Base-by-base conservation (phyloP, 1,139 yeast genomes). In the Diutina neorugosa region DNA sequence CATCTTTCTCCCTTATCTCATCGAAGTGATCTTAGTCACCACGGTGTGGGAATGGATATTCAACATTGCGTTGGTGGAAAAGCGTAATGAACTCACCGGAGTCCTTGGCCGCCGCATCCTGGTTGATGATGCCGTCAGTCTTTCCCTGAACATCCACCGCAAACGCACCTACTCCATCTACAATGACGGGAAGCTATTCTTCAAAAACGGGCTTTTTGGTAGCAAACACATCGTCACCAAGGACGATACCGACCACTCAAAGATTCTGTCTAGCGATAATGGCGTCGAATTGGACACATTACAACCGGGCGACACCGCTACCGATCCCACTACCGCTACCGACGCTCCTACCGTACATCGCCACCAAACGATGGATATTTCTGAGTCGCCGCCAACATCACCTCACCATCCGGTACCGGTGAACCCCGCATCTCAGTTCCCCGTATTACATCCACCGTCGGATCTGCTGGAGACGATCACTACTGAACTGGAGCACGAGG, bases 11-110 rank as follows among this genome's bases (percentile, higher is more conserved):
- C 73, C 76, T 0, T 59, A 59, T 34, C 63, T 76, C 51, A 53
- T 75, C 6, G 74, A 74, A 53, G 63, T 76, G 25, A 68, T 72
- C 31, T 57, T 73, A 12, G 62, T 75, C 16, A 69, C 78, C 2
- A 66, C 70, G 1, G 63, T 74, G 0, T 78, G 82, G 82, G 82
- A 78, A 62, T 78, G 82, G 82, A 60, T 76, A 7, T 71, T 65
- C 57, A 71, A 73, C 53, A 75, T 77, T 25, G 63, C 71, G 54
- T 63, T 69, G 21, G 60, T 77, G 51, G 80, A 77, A 55, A 67
- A 70, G 56, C 62, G 70, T 42, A 62, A 64, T 44, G 82, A 78
- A 56, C 63, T 75, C 51, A 68, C 68, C 62, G 78, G 78, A 1
- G 74, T 78, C 14, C 63, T 78, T 50, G 82, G 82, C 2, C 68